phyloP scores from a whole-genome alignment of 371 early-diverging fungal species.

The Zychaea mexicana region DNA sequence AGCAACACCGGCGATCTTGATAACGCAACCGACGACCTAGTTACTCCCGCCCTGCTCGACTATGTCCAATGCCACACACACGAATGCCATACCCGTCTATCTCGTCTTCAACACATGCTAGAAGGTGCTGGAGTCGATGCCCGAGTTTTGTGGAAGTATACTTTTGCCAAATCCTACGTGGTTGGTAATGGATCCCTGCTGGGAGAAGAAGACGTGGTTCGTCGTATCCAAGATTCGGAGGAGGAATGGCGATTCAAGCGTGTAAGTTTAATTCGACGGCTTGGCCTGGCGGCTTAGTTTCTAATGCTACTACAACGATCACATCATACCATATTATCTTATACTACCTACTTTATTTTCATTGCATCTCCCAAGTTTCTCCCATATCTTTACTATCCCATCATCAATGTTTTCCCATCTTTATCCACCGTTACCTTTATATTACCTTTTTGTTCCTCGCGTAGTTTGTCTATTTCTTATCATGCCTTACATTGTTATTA shows the following conservation, averaged over 20 bases:
- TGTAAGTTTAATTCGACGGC: constrained; percentile 16
- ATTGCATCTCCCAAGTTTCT: too few relatives aligned
- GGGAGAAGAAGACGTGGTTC: constrained; percentile 47
- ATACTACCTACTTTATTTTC: too few relatives aligned
- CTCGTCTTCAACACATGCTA: constrained; percentile 41
- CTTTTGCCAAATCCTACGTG: constrained; percentile 45
- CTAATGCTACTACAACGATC: too few relatives aligned
- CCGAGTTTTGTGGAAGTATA: constrained; percentile 48
- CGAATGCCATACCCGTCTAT: constrained; percentile 42
- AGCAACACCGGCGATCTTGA: not conserved
- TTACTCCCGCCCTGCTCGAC: constrained; percentile 22
- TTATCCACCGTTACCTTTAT: too few relatives aligned
- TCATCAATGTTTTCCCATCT: too few relatives aligned
- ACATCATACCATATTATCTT: too few relatives aligned
- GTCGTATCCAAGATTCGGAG: constrained; percentile 47
- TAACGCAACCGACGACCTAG: not conserved
- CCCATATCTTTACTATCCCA: too few relatives aligned
- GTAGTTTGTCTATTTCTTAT: too few relatives aligned
- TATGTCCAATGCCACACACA: constrained; percentile 45
- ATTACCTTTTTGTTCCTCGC: too few relatives aligned
- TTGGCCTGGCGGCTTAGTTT: constrained; percentile 5
- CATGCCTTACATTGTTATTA: too few relatives aligned
- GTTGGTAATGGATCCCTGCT: constrained; percentile 44
- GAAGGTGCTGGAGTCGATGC: constrained; percentile 49
- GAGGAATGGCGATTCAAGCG: constrained; percentile 44